Conservation (phyloP, 2,329 filamentous ascomycete genomes). For the Pseudonectria buxi region DNA sequence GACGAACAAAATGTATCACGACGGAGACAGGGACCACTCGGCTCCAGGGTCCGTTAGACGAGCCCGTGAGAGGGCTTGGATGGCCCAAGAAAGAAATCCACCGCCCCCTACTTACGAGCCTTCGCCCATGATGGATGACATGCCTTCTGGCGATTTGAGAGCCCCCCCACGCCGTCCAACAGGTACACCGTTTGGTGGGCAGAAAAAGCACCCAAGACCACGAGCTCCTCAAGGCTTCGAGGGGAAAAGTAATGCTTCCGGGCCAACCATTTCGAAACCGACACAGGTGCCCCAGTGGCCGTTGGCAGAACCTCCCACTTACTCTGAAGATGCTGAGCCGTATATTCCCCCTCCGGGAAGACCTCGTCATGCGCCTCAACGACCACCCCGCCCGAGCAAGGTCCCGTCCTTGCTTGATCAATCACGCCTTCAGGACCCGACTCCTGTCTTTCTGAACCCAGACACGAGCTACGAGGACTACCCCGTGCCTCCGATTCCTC, state of each 20-base stretch:
- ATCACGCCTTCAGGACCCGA: constrained; percentile 49
- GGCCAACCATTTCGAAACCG: constrained; percentile 46
- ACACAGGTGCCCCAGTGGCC: constrained; percentile 50
- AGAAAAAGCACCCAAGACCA: constrained; percentile 12
- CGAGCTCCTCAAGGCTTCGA: constrained; percentile 13
- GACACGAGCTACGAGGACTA: constrained; percentile 29
- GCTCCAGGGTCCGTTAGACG: constrained; percentile 45
- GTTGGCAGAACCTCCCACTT: constrained; percentile 35
- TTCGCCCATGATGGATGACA: constrained; percentile 24
- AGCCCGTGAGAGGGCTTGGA: constrained; percentile 47
- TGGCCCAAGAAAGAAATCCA: constrained; percentile 26
- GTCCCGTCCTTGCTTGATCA: constrained; percentile 54
- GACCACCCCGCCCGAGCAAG: constrained; percentile 53
- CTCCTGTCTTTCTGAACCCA: constrained; percentile 39
- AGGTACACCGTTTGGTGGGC: constrained; percentile 11
- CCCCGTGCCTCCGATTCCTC: constrained; percentile 42
- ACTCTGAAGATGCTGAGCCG: constrained; percentile 30
- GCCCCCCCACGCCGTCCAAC: constrained; percentile 23
- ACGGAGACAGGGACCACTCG: constrained; percentile 43
- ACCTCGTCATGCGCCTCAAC: constrained; percentile 44
- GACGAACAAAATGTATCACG: constrained; percentile 53
- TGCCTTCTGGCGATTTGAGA: constrained; percentile 17
- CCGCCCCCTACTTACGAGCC: constrained; percentile 12
- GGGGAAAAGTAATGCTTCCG: constrained; percentile 15
- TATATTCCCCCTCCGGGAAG: constrained; percentile 47